Base-by-base conservation (phyloP, 2,329 filamentous ascomycete genomes). In the Trichoderma endophyticum region DNA sequence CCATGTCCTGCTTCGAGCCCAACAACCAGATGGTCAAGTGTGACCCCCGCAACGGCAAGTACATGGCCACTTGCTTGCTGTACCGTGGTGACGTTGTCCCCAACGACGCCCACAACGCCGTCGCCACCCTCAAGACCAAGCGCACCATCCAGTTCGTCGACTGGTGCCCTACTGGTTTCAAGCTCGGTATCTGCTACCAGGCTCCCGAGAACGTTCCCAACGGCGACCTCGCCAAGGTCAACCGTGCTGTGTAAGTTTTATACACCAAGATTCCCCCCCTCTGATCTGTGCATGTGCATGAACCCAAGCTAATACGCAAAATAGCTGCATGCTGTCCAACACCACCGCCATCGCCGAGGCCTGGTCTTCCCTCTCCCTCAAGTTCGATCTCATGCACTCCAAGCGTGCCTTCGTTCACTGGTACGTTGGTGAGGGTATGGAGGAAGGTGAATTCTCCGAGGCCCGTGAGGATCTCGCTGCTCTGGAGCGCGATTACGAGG, bases 1-100 rank as follows among this genome's bases (percentile, higher is more conserved):
- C 94, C 84, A 97, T 95, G 91, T 93, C 93, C 77, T 98, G 95
- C 92, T 99, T 99, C 87, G 95, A 99, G 90, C 94, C 95, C 79
- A 93, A 98, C 91, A 98, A 97, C 91, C 95, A 99, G 92, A 99
- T 99, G 95, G 95, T 99, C 83, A 97, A 97, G 90, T 99, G 95
- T 82, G 96, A 99, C 83, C 95, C 95, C 78, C 94, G 95, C 81
- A 95, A 97, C 84, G 95, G 95, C 85, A 99, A 99, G 90, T 99
- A 99, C 90, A 99, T 99, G 95, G 95, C 95, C 76, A 98, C 95
- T 79, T 98, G 95, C 85, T 85, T 99, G 85, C 87, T 99, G 83
- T 99, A 99, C 90, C 95, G 95, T 83, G 96, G 95, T 84, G 96
- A 98, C 80, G 95, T 99, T 78, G 96, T 98, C 74, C 93, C 95